These are phyloP conservation scores for Lachnellula hyalina DNA, from an alignment of 2,329 filamentous ascomycete species.

Conservation along the genomic window DNA sequence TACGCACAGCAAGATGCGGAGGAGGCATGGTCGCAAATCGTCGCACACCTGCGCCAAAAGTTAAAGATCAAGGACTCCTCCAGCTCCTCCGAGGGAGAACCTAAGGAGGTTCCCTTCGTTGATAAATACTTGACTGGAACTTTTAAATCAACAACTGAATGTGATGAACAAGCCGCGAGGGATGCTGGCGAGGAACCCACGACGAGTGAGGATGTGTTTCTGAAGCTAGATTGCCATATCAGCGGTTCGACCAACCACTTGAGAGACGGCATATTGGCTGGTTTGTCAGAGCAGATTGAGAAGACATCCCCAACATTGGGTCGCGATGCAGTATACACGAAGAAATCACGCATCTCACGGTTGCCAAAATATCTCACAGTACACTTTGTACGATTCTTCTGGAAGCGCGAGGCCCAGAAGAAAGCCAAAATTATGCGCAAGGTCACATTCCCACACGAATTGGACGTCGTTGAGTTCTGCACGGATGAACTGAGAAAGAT, in stretches of 20 bases:
- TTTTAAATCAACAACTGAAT: constrained; percentile 73
- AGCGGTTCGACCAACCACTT: constrained; percentile 82
- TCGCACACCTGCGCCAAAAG: constrained; percentile 75
- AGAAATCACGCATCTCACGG: constrained; percentile 82
- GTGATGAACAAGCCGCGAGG: constrained; percentile 73
- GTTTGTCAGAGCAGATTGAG: constrained; percentile 82
- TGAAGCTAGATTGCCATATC: constrained; percentile 96
- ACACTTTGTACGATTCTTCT: constrained; percentile 97
- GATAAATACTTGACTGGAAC: constrained; percentile 86
- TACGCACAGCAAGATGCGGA: constrained; percentile 99
- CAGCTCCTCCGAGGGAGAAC: constrained; percentile 41
- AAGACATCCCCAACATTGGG: constrained; percentile 76
- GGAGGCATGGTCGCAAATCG: constrained; percentile 95
- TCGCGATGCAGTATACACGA: constrained; percentile 80
- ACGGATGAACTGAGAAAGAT: constrained; percentile 80
- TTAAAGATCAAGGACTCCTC: constrained; percentile 57
- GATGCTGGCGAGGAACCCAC: constrained; percentile 68
- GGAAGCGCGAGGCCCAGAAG: constrained; percentile 92
- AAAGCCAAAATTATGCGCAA: constrained; percentile 99
- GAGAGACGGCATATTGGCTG: constrained; percentile 77
- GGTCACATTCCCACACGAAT: constrained; percentile 89
- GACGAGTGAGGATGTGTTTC: constrained; percentile 67
- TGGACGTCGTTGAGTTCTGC: constrained; percentile 93
- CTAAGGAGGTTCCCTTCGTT: constrained; percentile 64
- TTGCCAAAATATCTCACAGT: constrained; percentile 94